Evolutionary conservation across 1,284 basidiomycete species (phyloP).

Genomic region (Macrocybe sp.): DNA sequence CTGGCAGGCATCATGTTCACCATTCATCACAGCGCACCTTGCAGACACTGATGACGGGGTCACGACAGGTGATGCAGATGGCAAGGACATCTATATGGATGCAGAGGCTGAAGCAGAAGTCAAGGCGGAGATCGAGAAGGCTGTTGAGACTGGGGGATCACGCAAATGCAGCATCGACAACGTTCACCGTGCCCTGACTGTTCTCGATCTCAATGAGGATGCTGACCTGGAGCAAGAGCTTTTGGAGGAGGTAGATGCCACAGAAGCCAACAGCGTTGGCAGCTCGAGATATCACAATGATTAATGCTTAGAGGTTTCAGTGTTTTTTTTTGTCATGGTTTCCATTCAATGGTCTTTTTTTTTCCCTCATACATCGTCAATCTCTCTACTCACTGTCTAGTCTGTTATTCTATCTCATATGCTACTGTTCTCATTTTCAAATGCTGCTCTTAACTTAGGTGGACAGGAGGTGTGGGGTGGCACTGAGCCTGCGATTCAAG

Average conservation of each 20-base stretch:
- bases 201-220: conserved; percentile 9
- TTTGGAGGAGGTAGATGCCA: conserved; percentile 23
- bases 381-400: too few species aligned
- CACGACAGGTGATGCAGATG: not conserved
- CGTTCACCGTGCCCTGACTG: not conserved
- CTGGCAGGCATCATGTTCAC: not conserved
- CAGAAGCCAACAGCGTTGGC: too few species aligned
- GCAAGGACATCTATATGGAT: conserved; percentile 11
- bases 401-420: too few species aligned
- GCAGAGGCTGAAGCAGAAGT: conserved; percentile 10
- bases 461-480: conserved; percentile 25
- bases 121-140: conserved; percentile 13
- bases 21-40: not conserved
- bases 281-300: too few species aligned
- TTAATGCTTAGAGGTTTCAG: too few species aligned
- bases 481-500: not conserved
- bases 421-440: too few species aligned
- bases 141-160: not conserved
- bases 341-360: too few species aligned
- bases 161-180: not conserved
- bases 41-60: not conserved
- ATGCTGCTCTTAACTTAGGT: too few species aligned
- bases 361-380: too few species aligned
- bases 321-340: too few species aligned
- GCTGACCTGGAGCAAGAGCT: conserved; percentile 19